Evolutionary conservation across 768 basidiomycete species (phyloP), one percentile per base, ranked within the genome.

Genomic region (Agrocybe praecox): DNA sequence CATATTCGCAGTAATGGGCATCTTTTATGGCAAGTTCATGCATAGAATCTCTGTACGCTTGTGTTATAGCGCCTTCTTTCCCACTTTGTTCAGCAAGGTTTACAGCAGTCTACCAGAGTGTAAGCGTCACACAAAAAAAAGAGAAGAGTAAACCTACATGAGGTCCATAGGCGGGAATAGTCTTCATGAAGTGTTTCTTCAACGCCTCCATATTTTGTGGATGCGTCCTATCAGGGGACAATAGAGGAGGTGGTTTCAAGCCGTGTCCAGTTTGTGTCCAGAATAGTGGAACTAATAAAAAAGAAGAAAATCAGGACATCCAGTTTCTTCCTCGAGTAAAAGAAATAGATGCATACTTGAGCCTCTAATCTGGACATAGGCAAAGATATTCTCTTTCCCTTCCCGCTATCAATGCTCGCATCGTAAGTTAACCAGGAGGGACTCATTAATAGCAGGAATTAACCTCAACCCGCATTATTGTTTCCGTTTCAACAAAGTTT

Each of bases 401-500:
- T 94, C 89, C 2, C 92, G 83, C 92, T 94, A 6, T n/a, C n/a
- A 23, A 9, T 23, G n/a, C 7, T 6, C 9, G 40, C 6, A 21
- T 52, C n/a, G 17, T 26, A 46, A 11, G 9, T 6, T 36, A 56
- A 21, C 40, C 19, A 4, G 49, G 24, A 14, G 49, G 43, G 26
- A 29, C 26, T 29, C 26, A 29, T 29, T 29, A 29, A 29, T 29
- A 29, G 26, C 26, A 9, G 26, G 2, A 6, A 56, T 80, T 36
- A 57, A 93, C 94, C 79, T 90, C 83, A 11, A 96, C 83, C 43
- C 87, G 80, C 78, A 92, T 85, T 51, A 96, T 87, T 2, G 92
- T 89, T 74, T 98, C 96, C 0, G 94, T 94, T 72, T 98, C 94
- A 2, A 98, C 94, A 67, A 98, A 95, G 72, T 98, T 98, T 1